phyloP scores from a whole-genome alignment of 176 grass and related monocot species.

The Cenchrus americanus region DNA sequence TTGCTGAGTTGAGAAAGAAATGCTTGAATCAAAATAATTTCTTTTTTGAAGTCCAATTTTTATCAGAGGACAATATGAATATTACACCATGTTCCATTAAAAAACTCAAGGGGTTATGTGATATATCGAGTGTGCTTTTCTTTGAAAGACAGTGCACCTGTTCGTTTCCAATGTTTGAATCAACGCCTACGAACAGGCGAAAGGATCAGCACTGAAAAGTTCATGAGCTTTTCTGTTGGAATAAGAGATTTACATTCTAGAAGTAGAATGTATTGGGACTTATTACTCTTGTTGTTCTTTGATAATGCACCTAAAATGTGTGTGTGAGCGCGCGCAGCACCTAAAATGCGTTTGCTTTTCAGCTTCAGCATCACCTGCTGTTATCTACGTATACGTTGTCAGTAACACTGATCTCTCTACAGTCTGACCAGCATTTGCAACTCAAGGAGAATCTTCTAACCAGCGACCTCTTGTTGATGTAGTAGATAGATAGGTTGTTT shows the following conservation, averaged over 20 bases:
- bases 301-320: constrained; percentile 86
- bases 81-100: too few species aligned
- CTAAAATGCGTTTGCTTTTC: constrained; percentile 55
- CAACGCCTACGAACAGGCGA: too few species aligned
- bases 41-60: too few species aligned
- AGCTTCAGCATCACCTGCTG: constrained; percentile 88
- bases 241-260: constrained; percentile 2
- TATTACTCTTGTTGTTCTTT: constrained; percentile 94
- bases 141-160: too few species aligned
- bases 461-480: constrained; percentile 89
- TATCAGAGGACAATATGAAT: too few species aligned
- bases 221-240: background rate
- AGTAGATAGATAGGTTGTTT: constrained; percentile 70
- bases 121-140: too few species aligned
- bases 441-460: constrained; percentile 39
- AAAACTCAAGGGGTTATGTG: too few species aligned
- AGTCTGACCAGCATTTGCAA: background rate
- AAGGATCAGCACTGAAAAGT: too few species aligned
- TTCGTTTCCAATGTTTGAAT: too few species aligned
- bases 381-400: background rate
- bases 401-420: constrained; percentile 12
- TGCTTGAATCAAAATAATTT: too few species aligned
- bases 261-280: constrained; percentile 19
- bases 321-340: too few species aligned
- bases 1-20: too few species aligned